Base-by-base conservation (phyloP, 108 stramenopile genomes). In the Stephanodiscus triporus region DNA sequence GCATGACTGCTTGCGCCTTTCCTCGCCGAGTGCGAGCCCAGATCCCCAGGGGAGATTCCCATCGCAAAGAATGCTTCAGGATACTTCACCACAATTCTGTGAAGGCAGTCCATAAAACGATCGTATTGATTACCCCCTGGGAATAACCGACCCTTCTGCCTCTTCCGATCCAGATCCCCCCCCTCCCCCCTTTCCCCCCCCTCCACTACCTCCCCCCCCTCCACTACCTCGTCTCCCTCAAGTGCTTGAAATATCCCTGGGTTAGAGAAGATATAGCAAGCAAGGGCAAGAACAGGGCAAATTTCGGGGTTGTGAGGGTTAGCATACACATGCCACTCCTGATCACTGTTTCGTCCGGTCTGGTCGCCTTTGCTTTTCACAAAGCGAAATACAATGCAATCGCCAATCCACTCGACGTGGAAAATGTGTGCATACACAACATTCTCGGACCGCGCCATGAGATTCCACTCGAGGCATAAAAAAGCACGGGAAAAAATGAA, bases 361-460 rank as follows among this genome's bases (percentile, higher is more conserved):
- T n/a, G n/a, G n/a, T n/a, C n/a, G n/a, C n/a, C n/a, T 22, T 65
- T 65, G 38, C 17, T 26, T 65, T 65, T 65, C 24, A 42, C 63
- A 65, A 65, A 65, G 8, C 23, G 40, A 65, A 65, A 65, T 6
- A 65, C 63, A 9, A 65, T n/a, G 34, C 20, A 34, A 47, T 65
- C 63, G 9, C 19, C 43, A 43, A n/a, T 37, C 20, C 16, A 37
- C 16, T 17, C 38, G 23, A 65, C 23, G 23, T 65, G 63, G 23
- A n/a, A 22, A 26, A 65, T 65, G 17, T 65, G 38, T 7, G 63
- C 63, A 37, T 34, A 45, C 5, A 65, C 63, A 43, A 37, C 38
- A 42, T 65, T 65, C 23, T 65, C 63, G 8, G 63, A 37, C 17
- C 63, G 63, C 23, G 38, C 43, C 63, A 65, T 65, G 19, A 65